Percentiles rank a stretch among this genome's conserved stretches.
These are phyloP conservation scores for Artemisia annua DNA, from an alignment of 129 eudicot species.

Conservation along the genomic window DNA sequence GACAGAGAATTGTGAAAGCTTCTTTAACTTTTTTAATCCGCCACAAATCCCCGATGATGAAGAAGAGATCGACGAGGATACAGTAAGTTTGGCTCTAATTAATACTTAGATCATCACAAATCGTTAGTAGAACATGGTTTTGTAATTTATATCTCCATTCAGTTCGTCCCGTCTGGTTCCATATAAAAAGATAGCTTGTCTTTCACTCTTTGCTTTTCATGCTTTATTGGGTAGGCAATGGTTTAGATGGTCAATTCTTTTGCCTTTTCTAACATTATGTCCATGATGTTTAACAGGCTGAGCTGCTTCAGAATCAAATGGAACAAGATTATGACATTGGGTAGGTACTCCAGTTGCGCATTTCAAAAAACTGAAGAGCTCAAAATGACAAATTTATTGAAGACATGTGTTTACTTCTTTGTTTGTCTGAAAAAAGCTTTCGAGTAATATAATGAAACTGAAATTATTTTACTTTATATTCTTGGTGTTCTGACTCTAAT, in stretches of 20 bases:
- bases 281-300: constrained; percentile 56
- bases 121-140: constrained; percentile 5
- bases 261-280: constrained; percentile 4
- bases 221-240: no score
- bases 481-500: neutral
- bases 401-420: constrained; percentile 11
- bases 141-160: neutral
- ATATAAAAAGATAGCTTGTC: no score
- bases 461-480: neutral
- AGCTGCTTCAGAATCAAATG: constrained; percentile 83
- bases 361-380: neutral
- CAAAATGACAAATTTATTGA: constrained; percentile 1
- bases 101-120: constrained; percentile 17
- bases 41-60: constrained; percentile 86
- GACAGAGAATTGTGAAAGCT: constrained; percentile 86
- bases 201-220: no score
- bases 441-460: neutral
- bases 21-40: constrained; percentile 91
- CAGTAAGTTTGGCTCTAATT: constrained; percentile 40
- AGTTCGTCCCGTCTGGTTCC: neutral
- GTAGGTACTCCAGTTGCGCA: constrained; percentile 34
- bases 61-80: constrained; percentile 71
- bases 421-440: constrained; percentile 7
- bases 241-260: constrained; percentile 1
- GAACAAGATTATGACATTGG: constrained; percentile 93